Percentiles rank a stretch among this genome's conserved stretches.
phyloP scores from a whole-genome alignment of 306 rosid genomes.

The Cicer bijugum region DNA sequence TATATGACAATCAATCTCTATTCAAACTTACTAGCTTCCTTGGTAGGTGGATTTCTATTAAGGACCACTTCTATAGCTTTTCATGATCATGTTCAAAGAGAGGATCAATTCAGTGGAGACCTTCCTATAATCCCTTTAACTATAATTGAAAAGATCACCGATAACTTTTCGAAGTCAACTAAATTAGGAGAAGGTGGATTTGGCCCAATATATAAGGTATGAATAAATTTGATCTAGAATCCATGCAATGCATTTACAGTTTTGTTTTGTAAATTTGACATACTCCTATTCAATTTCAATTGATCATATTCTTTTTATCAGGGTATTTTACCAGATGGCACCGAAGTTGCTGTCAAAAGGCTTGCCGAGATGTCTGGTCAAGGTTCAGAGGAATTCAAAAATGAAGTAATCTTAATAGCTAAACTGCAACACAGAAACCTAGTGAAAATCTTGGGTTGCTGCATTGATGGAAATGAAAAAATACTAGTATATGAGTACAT shows the following conservation, averaged over 20 bases:
- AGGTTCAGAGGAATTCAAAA: constrained; percentile 63
- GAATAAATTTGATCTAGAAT: background rate
- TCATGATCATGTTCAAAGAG: background rate
- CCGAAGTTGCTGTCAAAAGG: constrained; percentile 62
- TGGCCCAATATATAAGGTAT: constrained; percentile 65
- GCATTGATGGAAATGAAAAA: constrained; percentile 61
- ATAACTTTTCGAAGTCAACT: constrained; percentile 50
- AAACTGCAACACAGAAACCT: constrained; percentile 66
- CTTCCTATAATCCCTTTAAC: constrained; percentile 45
- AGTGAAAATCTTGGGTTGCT: constrained; percentile 62
- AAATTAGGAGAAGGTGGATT: constrained; percentile 75
- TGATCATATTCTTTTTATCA: constrained; percentile 2
- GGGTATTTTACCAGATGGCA: constrained; percentile 63
- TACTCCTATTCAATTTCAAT: too few relatives aligned
- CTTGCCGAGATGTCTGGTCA: constrained; percentile 57
- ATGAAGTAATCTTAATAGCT: constrained; percentile 54
- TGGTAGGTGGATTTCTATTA: background rate
- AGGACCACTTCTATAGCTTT: background rate
- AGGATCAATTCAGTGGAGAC: constrained; percentile 36
- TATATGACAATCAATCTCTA: background rate
- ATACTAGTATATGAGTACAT: constrained; percentile 61
- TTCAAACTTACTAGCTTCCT: background rate
- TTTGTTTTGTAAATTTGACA: background rate
- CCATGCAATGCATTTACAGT: background rate
- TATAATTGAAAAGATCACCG: constrained; percentile 24